Evolutionary conservation across 495 filamentous ascomycete species (phyloP), one percentile per base, ranked within the genome.

Genomic region (Aspergillus mulundensis): DNA sequence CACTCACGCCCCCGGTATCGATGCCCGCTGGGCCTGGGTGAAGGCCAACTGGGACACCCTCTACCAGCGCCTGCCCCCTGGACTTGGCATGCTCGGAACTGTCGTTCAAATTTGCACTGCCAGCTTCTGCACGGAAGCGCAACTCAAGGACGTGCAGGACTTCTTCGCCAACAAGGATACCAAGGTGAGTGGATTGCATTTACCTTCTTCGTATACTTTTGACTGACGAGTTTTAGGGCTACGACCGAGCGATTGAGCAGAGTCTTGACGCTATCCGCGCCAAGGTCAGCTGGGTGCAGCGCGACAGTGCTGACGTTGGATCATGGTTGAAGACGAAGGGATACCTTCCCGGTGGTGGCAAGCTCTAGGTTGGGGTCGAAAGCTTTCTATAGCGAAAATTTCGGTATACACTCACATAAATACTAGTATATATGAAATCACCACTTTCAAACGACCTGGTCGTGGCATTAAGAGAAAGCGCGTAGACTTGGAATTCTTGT

Each of bases 101-200:
- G 82, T 97, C 58, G 89, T 98, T 5, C 83, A 84, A 54, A 87
- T 96, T 56, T 89, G 84, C 65, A 94, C 90, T 20, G 84, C 85
- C 3, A 84, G 87, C 64, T 96, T 97, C 77, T 87, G 86, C 52
- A 84, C 79, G 42, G 74, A 83, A 62, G 85, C 86, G 61, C 89
- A 95, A 71, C 71, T 89, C 54, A 80, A 83, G 61, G 81, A 84
- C 52, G 85, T 97, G 28, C 75, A 90, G 70, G 76, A 72, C 21
- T 98, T 97, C 82, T 98, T 97, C 64, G 75, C 75, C 40, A 72
- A 81, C 44, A 89, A 85, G 73, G 90, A 84, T 64, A 94, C 88
- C 34, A 96, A 89, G 76, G 88, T 81, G 60, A 57, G 68, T 49
- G n/a, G 6, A 41, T 38, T 24, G 16, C 50, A 4, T 54, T 10